Conservation (phyloP, 2,329 filamentous ascomycete genomes). For the Aspergillus quadrilineatus region DNA sequence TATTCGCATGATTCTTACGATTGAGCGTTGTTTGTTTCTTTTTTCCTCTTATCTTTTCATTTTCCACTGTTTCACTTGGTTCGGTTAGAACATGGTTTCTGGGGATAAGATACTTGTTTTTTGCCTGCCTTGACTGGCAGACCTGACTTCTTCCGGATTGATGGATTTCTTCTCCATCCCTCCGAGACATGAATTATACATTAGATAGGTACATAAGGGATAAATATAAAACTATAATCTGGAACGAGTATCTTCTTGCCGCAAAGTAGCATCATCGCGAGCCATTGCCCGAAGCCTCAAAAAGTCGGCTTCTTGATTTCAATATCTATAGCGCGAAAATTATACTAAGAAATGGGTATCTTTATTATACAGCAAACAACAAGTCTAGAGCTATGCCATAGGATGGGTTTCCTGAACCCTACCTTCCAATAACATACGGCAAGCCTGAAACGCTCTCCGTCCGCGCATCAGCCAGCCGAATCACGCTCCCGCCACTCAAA, state of each 20-base stretch:
- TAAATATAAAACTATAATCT: not conserved
- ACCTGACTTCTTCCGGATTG: not conserved
- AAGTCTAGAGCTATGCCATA: too few species aligned
- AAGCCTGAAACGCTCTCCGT: constrained; percentile 26
- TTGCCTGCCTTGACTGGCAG: constrained; percentile 1
- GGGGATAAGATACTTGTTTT: constrained; percentile 2
- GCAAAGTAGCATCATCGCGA: too few species aligned
- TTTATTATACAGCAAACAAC: too few species aligned
- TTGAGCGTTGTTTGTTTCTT: constrained; percentile 13
- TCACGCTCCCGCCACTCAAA: constrained; percentile 35
- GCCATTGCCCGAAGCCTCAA: too few species aligned
- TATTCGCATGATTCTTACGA: constrained; percentile 11
- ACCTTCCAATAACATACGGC: constrained; percentile 32
- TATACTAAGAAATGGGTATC: too few species aligned
- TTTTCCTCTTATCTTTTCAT: not conserved
- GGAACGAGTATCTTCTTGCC: not conserved
- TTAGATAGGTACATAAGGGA: constrained; percentile 1
- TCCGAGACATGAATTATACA: not conserved
- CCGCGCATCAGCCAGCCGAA: constrained; percentile 34
- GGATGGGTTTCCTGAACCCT: not conserved
- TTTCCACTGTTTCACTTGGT: not conserved
- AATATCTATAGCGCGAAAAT: too few species aligned
- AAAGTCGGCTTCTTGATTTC: too few species aligned
- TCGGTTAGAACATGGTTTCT: constrained; percentile 6
- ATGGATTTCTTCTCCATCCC: not conserved